Evolutionary conservation across 768 basidiomycete species (phyloP).

Genomic region (Ephemerocybe angulata): DNA sequence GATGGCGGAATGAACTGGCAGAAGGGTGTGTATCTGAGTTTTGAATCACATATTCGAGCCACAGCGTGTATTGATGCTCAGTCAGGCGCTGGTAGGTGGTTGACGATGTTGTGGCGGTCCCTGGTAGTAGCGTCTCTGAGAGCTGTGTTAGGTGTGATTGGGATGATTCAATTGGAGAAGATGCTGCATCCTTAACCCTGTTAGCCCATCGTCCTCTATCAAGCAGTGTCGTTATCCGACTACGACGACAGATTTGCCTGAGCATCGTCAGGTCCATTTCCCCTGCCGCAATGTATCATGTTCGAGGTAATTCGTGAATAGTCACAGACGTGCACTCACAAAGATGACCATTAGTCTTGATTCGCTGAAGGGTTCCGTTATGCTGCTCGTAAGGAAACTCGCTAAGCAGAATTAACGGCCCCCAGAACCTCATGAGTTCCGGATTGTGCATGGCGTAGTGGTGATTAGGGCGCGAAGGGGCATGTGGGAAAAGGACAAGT

Average conservation of each 20-base stretch:
- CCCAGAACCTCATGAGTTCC: constrained; percentile 3
- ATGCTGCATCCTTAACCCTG: too few relatives aligned
- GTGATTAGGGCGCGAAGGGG: constrained; percentile 19
- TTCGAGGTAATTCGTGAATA: background rate
- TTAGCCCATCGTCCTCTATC: too few relatives aligned
- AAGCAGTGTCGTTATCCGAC: too few relatives aligned
- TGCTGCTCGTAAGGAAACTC: constrained; percentile 1
- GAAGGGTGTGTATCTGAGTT: too few relatives aligned
- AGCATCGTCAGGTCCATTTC: background rate
- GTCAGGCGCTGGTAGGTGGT: too few relatives aligned
- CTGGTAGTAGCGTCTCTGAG: too few relatives aligned
- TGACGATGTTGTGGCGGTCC: too few relatives aligned
- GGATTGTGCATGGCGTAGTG: constrained; percentile 22
- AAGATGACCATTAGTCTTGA: constrained; percentile 7
- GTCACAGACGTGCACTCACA: background rate
- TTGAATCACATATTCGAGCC: too few relatives aligned
- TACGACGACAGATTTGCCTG: background rate
- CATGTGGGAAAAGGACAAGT: constrained; percentile 15
- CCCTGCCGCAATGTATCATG: background rate
- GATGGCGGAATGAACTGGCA: background rate
- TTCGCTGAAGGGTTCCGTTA: background rate
- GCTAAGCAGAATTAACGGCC: background rate
- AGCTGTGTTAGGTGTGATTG: too few relatives aligned
- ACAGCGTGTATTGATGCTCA: too few relatives aligned
- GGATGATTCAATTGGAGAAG: too few relatives aligned